Conservation (phyloP, 2,329 filamentous ascomycete genomes). For the Trichophyton rubrum region DNA sequence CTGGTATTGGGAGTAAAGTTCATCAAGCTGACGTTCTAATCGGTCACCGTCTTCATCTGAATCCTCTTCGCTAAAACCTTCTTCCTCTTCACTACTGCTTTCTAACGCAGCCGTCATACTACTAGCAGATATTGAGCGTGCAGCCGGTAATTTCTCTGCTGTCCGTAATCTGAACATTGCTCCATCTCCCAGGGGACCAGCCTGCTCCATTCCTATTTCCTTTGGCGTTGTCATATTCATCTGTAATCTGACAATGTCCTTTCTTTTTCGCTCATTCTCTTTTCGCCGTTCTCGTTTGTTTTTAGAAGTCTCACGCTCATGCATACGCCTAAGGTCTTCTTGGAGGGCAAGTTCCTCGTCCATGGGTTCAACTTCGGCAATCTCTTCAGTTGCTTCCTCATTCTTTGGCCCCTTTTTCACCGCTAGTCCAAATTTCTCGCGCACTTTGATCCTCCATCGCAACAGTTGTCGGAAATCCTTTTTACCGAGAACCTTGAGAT, state of each 20-base stretch:
- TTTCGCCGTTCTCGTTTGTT: slow-evolving; percentile 73
- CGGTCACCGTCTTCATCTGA: slow-evolving; percentile 69
- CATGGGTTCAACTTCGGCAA: slow-evolving; percentile 76
- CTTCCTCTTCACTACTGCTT: slow-evolving; percentile 48
- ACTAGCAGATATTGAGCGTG: slow-evolving; percentile 58
- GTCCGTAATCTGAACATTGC: slow-evolving; percentile 77
- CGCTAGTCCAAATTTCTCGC: slow-evolving; percentile 80
- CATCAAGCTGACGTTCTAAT: slow-evolving; percentile 74
- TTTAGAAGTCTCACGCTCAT: slow-evolving; percentile 61
- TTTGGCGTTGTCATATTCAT: slow-evolving; percentile 93
- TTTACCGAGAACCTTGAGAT: slow-evolving; percentile 79
- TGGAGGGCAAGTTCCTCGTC: slow-evolving; percentile 88
- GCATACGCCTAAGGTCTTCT: slow-evolving; percentile 69
- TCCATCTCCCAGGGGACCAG: slow-evolving; percentile 63
- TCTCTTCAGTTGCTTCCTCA: slow-evolving; percentile 51
- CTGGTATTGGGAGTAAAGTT: slow-evolving; percentile 75
- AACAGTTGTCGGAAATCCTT: slow-evolving; percentile 89
- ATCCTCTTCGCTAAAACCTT: slow-evolving; percentile 46
- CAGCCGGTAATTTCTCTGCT: slow-evolving; percentile 61
- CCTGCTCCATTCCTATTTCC: slow-evolving; percentile 87
- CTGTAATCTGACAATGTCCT: slow-evolving; percentile 91
- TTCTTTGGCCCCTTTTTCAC: slow-evolving; percentile 52
- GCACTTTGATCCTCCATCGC: slow-evolving; percentile 76
- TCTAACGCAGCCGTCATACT: slow-evolving; percentile 57
- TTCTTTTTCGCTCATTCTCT: slow-evolving; percentile 89